phyloP scores from a whole-genome alignment of 257 asterid genomes.

The Fraxinus pennsylvanica region DNA sequence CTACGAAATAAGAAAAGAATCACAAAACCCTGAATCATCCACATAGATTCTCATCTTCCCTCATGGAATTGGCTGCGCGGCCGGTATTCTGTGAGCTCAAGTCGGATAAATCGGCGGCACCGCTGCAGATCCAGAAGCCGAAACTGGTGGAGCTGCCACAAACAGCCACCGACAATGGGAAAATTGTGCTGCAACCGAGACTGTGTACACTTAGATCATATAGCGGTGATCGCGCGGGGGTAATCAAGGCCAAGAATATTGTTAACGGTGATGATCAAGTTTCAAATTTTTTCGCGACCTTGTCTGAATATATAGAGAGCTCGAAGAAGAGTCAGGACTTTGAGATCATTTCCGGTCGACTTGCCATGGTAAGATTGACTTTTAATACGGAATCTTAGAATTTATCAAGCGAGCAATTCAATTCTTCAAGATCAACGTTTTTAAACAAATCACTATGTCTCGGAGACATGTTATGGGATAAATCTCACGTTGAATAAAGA shows the following conservation, averaged over 20 bases:
- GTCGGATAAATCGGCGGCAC: slow-evolving; percentile 32
- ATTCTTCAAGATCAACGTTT: too few species aligned
- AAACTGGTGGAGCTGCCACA: slow-evolving; percentile 34
- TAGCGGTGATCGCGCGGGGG: slow-evolving; percentile 43
- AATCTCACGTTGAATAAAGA: too few species aligned
- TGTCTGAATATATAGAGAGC: slow-evolving; percentile 76
- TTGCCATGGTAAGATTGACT: slow-evolving; percentile 69
- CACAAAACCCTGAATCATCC: slow-evolving; percentile 17
- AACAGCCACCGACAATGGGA: slow-evolving; percentile 34
- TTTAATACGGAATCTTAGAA: neutral
- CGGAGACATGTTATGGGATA: too few species aligned
- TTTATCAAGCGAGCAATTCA: too few species aligned
- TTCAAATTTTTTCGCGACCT: slow-evolving; percentile 59
- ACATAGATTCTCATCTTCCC: slow-evolving; percentile 2
- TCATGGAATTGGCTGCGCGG: slow-evolving; percentile 57
- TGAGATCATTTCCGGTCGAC: slow-evolving; percentile 89
- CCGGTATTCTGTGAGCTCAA: slow-evolving; percentile 48
- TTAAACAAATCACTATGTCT: too few species aligned
- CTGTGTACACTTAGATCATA: slow-evolving; percentile 71
- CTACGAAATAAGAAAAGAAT: neutral
- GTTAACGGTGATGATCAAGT: slow-evolving; percentile 33
- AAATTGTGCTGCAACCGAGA: slow-evolving; percentile 84
- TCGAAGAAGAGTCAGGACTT: slow-evolving; percentile 75
- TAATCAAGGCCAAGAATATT: slow-evolving; percentile 27
- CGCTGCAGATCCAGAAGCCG: slow-evolving; percentile 39